phyloP scores from a whole-genome alignment of 768 basidiomycete genomes.

The Fistulinella prunicolor region DNA sequence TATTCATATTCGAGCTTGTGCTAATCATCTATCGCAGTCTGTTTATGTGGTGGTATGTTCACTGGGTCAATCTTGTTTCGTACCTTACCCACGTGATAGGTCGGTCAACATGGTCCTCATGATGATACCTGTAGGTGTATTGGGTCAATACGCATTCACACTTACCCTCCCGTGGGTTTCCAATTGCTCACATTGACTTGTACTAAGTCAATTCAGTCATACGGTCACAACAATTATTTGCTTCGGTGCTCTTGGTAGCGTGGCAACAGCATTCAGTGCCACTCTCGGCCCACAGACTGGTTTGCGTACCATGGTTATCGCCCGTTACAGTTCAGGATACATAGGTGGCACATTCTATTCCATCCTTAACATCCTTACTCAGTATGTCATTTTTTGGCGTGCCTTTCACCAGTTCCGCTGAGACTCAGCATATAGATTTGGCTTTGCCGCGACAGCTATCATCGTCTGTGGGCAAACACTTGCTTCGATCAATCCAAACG shows the following conservation, averaged over 20 bases:
- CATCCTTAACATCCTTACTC: conserved; percentile 51
- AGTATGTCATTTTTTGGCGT: conserved; percentile 23
- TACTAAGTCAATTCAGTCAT: conserved; percentile 31
- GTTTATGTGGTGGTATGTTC: conserved; percentile 43
- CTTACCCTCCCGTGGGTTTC: conserved; percentile 44
- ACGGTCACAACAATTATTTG: conserved; percentile 43
- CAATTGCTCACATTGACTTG: background rate
- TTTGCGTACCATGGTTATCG: conserved; percentile 52
- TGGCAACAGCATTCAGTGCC: conserved; percentile 48
- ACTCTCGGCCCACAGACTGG: conserved; percentile 53
- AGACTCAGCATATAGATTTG: conserved; percentile 31
- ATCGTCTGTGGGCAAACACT: conserved; percentile 54
- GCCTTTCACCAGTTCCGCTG: background rate
- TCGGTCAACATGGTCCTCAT: conserved; percentile 48
- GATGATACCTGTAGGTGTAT: conserved; percentile 48
- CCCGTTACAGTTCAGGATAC: conserved; percentile 48
- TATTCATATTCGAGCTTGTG: background rate
- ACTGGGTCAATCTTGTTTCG: background rate
- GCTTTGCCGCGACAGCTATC: conserved; percentile 48
- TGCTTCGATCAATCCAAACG: conserved; percentile 42
- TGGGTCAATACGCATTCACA: conserved; percentile 48
- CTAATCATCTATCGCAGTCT: conserved; percentile 27
- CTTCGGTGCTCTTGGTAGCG: conserved; percentile 44
- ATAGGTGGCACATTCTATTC: conserved; percentile 48
- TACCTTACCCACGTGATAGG: conserved; percentile 22